Evolutionary conservation across 805 yeast genomes (phyloP), one percentile per base, ranked within the genome.

Genomic region (Candida qinlingensis): DNA sequence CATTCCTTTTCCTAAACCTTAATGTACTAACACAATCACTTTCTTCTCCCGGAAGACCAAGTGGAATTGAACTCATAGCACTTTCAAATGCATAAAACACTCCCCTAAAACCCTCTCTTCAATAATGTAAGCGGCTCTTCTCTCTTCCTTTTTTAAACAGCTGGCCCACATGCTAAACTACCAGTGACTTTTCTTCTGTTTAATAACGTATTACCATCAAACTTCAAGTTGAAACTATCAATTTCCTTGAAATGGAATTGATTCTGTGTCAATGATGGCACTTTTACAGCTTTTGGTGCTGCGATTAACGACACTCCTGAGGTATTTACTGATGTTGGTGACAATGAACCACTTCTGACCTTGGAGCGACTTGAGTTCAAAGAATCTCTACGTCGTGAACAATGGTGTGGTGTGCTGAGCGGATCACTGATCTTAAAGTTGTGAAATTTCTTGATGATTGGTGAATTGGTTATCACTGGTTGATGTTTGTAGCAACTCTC

Each of bases 161-260:
- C 4, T 25, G 55, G 55, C 7, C 55, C 55, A 44, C 54, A 50
- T 12, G 45, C 55, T 8, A 47, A 28, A 35, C 52, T 51, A 7
- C 54, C 54, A 9, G 47, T 48, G 47, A 51, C 52, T 39, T 54
- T 61, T 19, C 65, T 53, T 55, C 65, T 61, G 41, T 53, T 61
- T 35, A 61, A 47, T 41, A 61, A 39, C 1, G 65, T 61, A 38
- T 60, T 60, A 5, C 55, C 56, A 30, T 60, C 64, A 43, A 61
- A 47, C n/a, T 49, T 58, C 50, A 61, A 39, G 31, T 58, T 51
- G 52, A 61, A 61, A 0, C 54, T 48, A 27, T 54, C 55, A 42
- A 57, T 49, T 13, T 53, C 54, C 27, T 54, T 55, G 31, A 61
- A 57, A 6, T 47, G 25, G 26, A 36, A 41, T 8, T 11, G 28